A percentile compares a stretch with the other conserved stretches of the same genome.
phyloP scores from a whole-genome alignment of 768 basidiomycete species.

The Suillus subluteus region DNA sequence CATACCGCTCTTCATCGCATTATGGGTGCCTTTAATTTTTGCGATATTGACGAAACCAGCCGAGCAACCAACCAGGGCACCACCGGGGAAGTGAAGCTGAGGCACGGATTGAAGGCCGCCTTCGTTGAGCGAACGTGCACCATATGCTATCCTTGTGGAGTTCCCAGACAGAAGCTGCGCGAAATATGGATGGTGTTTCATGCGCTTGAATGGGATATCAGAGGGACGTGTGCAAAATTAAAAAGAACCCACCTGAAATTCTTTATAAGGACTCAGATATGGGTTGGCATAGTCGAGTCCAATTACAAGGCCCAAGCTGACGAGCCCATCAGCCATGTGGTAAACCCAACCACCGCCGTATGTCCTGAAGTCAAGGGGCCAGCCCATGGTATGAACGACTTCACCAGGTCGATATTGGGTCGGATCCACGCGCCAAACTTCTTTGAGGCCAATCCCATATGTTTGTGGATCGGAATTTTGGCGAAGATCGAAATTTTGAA shows the following conservation, averaged over 20 bases:
- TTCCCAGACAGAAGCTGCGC: slow-evolving; percentile 74
- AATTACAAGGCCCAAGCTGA: slow-evolving; percentile 89
- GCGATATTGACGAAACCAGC: slow-evolving; percentile 96
- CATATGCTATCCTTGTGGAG: slow-evolving; percentile 83
- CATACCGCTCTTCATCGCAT: slow-evolving; percentile 99
- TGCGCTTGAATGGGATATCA: slow-evolving; percentile 49
- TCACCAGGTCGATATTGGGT: slow-evolving; percentile 64
- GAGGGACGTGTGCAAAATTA: not conserved
- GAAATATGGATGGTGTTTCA: slow-evolving; percentile 98
- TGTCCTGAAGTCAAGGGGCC: slow-evolving; percentile 82
- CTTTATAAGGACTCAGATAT: slow-evolving; percentile 87
- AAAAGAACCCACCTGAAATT: slow-evolving; percentile 73
- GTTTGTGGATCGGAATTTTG: slow-evolving; percentile 80
- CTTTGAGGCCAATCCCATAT: slow-evolving; percentile 95
- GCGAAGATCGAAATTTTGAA: slow-evolving; percentile 75
- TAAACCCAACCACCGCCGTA: slow-evolving; percentile 92
- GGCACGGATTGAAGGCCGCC: slow-evolving; percentile 94
- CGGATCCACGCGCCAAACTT: slow-evolving; percentile 90
- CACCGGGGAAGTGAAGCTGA: slow-evolving; percentile 86
- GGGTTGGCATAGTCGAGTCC: slow-evolving; percentile 96
- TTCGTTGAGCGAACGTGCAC: slow-evolving; percentile 87
- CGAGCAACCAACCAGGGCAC: slow-evolving; percentile 92
- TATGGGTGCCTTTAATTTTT: slow-evolving; percentile 98
- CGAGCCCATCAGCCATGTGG: slow-evolving; percentile 91
- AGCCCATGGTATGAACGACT: slow-evolving; percentile 94